These are phyloP conservation scores for Sugiyamaella marilandica DNA, from an alignment of 805 yeast species.

Conservation along the genomic window DNA sequence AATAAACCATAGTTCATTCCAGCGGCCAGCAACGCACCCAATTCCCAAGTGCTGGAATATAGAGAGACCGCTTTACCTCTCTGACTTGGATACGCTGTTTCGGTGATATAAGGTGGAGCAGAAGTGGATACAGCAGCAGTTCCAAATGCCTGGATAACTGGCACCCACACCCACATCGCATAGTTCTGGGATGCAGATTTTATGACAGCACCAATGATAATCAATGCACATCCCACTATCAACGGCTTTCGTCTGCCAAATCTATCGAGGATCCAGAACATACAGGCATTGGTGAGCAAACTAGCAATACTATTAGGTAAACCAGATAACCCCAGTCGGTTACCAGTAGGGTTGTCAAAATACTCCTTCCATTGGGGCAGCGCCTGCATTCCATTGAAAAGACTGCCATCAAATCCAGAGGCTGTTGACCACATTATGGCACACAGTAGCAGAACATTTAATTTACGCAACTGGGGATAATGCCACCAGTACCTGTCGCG, in stretches of 20 bases:
- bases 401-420: slow-evolving; percentile 17
- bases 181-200: slow-evolving; percentile 37
- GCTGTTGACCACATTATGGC: slow-evolving; percentile 14
- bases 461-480: slow-evolving; percentile 10
- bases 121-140: slow-evolving; percentile 70
- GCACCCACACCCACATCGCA: slow-evolving; percentile 66
- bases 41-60: slow-evolving; percentile 63
- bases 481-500: slow-evolving; percentile 7
- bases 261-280: slow-evolving; percentile 52
- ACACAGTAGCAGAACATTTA: slow-evolving; percentile 15
- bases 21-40: slow-evolving; percentile 73
- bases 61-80: slow-evolving; percentile 58
- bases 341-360: slow-evolving; percentile 16
- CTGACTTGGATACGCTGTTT: slow-evolving; percentile 59
- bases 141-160: slow-evolving; percentile 68
- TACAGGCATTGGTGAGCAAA: slow-evolving; percentile 61
- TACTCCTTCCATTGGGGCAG: slow-evolving; percentile 22
- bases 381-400: slow-evolving; percentile 21
- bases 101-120: slow-evolving; percentile 78
- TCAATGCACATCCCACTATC: slow-evolving; percentile 47
- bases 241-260: slow-evolving; percentile 61
- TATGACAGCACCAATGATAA: slow-evolving; percentile 56
- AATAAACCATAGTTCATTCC: slow-evolving; percentile 37
- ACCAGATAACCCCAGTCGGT: slow-evolving; percentile 12
- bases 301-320: slow-evolving; percentile 45